Base-by-base conservation (phyloP, 2,329 filamentous ascomycete species). In the Fusarium miscanthi region DNA sequence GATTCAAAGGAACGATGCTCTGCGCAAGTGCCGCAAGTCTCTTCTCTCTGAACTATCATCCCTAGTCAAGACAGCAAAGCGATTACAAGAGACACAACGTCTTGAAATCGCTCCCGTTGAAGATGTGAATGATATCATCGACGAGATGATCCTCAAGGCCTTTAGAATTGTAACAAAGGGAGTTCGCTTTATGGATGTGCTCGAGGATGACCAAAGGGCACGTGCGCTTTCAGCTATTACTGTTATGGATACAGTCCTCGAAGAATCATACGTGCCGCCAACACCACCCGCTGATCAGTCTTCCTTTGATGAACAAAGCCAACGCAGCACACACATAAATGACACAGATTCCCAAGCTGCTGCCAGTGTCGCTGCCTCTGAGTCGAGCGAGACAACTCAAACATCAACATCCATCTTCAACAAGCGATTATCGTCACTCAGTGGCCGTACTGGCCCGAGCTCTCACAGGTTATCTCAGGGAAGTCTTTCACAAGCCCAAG, bases 131-230 rank as follows among this genome's bases (percentile, higher is more conserved):
- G 90, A 93, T 75, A 89, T 95, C 63, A 89, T 98, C 63, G 95
- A 98, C 78, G 93, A 97, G 80, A 94, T 98, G 89, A 93, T 98
- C 30, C 84, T 97, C 59, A 96, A 95, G 81, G 95, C 95, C 0
- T 98, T 97, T 85, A 94, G 93, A 79, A 94, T 98, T 58, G 93
- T 97, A n/a, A 95, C 92, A 52, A 91, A 95, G 76, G 94, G 93
- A 19, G 94, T 98, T 31, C 89, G 92, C 48, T 98, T 99, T 78
- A 87, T 97, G 45, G 96, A 99, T 75, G 87, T 95, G 5, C 91
- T 96, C 84, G 91, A 93, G 41, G 92, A 90, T 21, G 89, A 91
- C 75, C 82, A 85, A 51, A 84, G 84, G 65, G 79, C 82, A 43
- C 84, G 86, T 59, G 84, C 84, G 13, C 84, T 85, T 35, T 81